Evolutionary conservation across 192 early-diverging fungal genomes (phyloP), one percentile per base, ranked within the genome.

Genomic region (Glomus cerebriforme): DNA sequence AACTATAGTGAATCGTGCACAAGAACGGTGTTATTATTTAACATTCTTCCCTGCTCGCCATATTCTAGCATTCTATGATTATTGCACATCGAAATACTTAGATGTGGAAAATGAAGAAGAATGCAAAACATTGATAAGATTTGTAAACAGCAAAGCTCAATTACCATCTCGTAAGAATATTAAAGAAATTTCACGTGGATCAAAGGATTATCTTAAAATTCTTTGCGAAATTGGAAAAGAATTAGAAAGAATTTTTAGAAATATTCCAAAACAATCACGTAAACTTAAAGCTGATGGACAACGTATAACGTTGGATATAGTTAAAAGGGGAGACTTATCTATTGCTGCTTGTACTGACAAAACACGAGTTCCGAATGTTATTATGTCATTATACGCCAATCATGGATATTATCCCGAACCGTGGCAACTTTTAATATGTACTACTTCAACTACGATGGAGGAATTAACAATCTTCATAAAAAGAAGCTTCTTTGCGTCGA

Each of bases 331-430:
- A 17, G 26, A 79, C 49, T 73, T 79, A 39, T 79, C 73, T 43
- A 39, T 79, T 43, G 78, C 78, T 15, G 70, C 43, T 27, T 79
- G 78, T 32, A 72, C 68, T 27, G 60, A 79, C 49, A 62, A 73
- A 73, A n/a, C 26, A 1, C 15, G 19, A 59, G 32, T 79, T 27
- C 37, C 69, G 10, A 79, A 79, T 60, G 60, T 71, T 3, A 71
- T 79, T 7, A 62, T 79, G 70, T 79, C 78, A 29, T 59, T 79
- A 26, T 79, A 49, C 60, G 78, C 54, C n/a, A 79, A 67, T 62
- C 78, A 73, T 47, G 71, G 71, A 39, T 29, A n/a, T 34, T 70
- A 73, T 31, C 78, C 78, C 0, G 69, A 79, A 62, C 70, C 78
- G 3, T 79, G 69, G 78, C 39, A 79, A 47, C 24, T 79, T 15